phyloP scores from a whole-genome alignment of 345 rosid species.

The Reutealis trisperma region DNA sequence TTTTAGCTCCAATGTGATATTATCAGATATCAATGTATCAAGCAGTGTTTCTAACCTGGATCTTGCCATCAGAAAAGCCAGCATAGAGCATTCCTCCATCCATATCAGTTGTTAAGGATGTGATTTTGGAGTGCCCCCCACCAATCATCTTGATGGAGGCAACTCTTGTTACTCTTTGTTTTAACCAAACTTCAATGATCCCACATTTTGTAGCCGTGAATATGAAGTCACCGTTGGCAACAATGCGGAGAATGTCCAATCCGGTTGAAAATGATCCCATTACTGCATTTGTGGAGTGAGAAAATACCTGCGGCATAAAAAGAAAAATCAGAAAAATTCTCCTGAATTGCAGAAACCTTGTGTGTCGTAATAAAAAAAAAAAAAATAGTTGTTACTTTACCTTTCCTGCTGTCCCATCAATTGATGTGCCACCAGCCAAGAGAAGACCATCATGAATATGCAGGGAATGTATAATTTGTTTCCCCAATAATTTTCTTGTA shows the following conservation, averaged over 20 bases:
- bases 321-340: not conserved
- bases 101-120: constrained; percentile 41
- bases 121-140: constrained; percentile 41
- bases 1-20: too few species aligned
- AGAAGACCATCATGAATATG: constrained; percentile 40
- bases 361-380: not conserved
- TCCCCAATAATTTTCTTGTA: constrained; percentile 54
- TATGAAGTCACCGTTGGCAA: constrained; percentile 51
- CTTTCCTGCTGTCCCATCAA: constrained; percentile 63
- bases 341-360: not conserved
- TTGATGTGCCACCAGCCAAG: constrained; percentile 48
- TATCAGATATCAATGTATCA: too few species aligned
- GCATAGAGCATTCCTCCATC: constrained; percentile 58
- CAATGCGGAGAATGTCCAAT: constrained; percentile 44
- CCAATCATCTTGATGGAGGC: constrained; percentile 35
- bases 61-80: constrained; percentile 60
- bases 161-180: constrained; percentile 39
- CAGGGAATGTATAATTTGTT: constrained; percentile 49
- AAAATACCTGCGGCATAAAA: constrained; percentile 44
- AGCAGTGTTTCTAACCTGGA: constrained; percentile 39
- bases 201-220: constrained; percentile 58
- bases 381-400: constrained; percentile 16
- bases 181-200: constrained; percentile 57
- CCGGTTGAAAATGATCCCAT: constrained; percentile 41
- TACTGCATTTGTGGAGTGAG: constrained; percentile 32